Percentiles rank a stretch among this genome's conserved stretches.
Conservation (phyloP, 192 early-diverging fungal genomes). For the Rhizophagus sp. region DNA sequence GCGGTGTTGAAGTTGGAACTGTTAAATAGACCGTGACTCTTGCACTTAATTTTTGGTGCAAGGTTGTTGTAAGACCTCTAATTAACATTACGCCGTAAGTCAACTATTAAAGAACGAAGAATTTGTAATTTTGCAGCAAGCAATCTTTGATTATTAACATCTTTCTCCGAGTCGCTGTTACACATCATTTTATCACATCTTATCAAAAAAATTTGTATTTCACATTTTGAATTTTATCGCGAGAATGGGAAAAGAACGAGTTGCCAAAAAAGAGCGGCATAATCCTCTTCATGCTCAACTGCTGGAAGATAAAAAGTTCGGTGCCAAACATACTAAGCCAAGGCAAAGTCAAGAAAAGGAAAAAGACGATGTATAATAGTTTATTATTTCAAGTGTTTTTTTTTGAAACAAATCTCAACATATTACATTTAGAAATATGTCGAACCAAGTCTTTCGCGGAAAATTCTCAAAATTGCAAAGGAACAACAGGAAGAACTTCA, state of each 20-base stretch:
- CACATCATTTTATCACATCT: background rate
- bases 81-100: background rate
- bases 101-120: background rate
- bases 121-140: background rate
- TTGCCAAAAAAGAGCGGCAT: conserved; percentile 60
- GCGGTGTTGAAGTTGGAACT: background rate
- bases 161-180: background rate
- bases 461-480: conserved; percentile 84
- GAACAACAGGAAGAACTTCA: conserved; percentile 95
- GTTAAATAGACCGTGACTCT: no score
- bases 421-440: conserved; percentile 55
- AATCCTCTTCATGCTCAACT: conserved; percentile 87
- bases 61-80: background rate
- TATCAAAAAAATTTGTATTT: background rate
- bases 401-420: no score
- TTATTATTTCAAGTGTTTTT: background rate
- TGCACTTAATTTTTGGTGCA: background rate
- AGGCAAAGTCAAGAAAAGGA: conserved; percentile 60
- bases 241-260: conserved; percentile 56
- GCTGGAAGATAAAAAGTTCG: conserved; percentile 49
- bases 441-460: conserved; percentile 89
- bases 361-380: conserved; percentile 50
- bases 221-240: no score
- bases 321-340: conserved; percentile 51
- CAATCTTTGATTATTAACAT: background rate